A percentile compares a stretch with the other conserved stretches of the same genome.
These are phyloP conservation scores for Scutellaria minor DNA, from an alignment of 257 asterid species.

Conservation along the genomic window DNA sequence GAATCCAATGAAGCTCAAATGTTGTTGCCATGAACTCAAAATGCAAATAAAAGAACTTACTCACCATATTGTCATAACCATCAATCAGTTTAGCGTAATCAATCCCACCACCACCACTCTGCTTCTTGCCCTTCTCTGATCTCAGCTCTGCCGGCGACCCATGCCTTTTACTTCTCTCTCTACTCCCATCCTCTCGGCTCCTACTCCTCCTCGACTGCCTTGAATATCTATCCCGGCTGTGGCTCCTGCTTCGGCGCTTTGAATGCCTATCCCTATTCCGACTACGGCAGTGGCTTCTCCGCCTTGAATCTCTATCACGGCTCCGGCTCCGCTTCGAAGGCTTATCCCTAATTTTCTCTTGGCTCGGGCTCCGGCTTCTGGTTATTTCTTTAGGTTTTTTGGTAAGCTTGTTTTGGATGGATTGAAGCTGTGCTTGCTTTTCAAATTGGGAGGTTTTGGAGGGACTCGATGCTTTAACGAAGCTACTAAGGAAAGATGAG, in stretches of 20 bases:
- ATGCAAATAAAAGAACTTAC: slow-evolving; percentile 20
- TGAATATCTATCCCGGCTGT: slow-evolving; percentile 45
- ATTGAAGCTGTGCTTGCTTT: slow-evolving; percentile 64
- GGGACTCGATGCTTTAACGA: slow-evolving; percentile 83
- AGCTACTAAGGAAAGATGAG: slow-evolving; percentile 64
- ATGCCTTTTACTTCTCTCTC: slow-evolving; percentile 52
- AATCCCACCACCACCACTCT: slow-evolving; percentile 44
- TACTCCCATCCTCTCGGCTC: slow-evolving; percentile 46
- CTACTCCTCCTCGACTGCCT: slow-evolving; percentile 48
- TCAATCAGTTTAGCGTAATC: slow-evolving; percentile 64
- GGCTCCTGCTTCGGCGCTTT: slow-evolving; percentile 45
- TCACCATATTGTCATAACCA: slow-evolving; percentile 81
- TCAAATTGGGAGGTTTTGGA: slow-evolving; percentile 54
- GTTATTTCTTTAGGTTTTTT: slow-evolving; percentile 46
- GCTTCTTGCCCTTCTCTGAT: slow-evolving; percentile 38
- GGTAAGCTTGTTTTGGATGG: slow-evolving; percentile 76
- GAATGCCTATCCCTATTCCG: slow-evolving; percentile 34
- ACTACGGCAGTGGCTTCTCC: no score
- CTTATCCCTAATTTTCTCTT: slow-evolving; percentile 36
- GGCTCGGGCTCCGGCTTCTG: slow-evolving; percentile 49
- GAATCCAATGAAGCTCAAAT: slow-evolving; percentile 16
- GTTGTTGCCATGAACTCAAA: background rate
- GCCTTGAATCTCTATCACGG: slow-evolving; percentile 28
- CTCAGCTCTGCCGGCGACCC: slow-evolving; percentile 51
- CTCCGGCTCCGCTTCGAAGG: slow-evolving; percentile 43